Conservation (phyloP, 2,329 filamentous ascomycete genomes). For the Colletotrichum tamarilloi region DNA sequence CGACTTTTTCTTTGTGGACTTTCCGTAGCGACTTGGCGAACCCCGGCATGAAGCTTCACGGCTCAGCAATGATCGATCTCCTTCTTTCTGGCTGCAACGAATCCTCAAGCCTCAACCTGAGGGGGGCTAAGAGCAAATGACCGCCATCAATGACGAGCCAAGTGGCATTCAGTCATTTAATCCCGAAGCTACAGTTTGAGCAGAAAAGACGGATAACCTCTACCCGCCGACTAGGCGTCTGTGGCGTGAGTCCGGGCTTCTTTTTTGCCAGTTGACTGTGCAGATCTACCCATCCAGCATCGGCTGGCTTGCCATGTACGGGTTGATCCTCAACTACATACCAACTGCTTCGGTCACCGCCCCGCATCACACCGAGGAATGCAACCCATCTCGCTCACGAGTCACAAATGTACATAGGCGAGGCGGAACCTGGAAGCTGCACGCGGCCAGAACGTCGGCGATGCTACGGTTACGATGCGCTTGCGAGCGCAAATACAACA, state of each 20-base stretch:
- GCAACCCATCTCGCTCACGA: not conserved
- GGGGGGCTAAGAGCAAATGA: not conserved
- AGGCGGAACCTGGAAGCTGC: conserved; percentile 5
- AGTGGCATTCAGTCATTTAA: not conserved
- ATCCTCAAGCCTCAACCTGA: conserved; percentile 7
- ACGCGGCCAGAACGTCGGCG: not conserved
- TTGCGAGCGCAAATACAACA: conserved; percentile 4
- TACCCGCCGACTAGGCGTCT: conserved; percentile 17
- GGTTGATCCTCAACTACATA: conserved; percentile 3
- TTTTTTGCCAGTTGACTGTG: not conserved
- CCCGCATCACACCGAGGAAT: not conserved
- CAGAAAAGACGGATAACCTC: conserved; percentile 27
- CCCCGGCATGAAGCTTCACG: not conserved
- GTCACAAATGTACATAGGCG: conserved; percentile 7
- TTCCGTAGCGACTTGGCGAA: not conserved
- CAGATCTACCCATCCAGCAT: conserved; percentile 15
- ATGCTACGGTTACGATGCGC: conserved; percentile 7
- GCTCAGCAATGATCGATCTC: not conserved
- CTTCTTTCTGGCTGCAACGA: not conserved
- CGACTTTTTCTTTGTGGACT: not conserved
- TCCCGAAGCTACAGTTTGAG: conserved; percentile 16
- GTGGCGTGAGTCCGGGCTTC: conserved; percentile 26
- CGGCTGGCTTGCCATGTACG: conserved; percentile 5
- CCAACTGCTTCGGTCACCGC: not conserved
- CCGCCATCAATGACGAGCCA: conserved; percentile 1